phyloP scores from a whole-genome alignment of 78 protist genomes.

The Tieghemostelium lacteum region DNA sequence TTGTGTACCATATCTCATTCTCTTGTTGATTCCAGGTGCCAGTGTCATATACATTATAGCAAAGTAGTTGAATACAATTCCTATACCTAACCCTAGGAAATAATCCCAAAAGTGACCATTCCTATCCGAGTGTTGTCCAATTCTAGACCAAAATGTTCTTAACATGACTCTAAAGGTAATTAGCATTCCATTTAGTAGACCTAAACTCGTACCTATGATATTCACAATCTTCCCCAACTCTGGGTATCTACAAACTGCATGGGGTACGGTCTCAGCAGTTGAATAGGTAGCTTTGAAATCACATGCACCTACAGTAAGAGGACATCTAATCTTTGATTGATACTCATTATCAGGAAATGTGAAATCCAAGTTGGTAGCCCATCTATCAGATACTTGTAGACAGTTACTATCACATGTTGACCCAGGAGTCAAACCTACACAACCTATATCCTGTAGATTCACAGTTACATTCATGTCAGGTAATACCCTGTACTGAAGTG shows the following conservation, averaged over 20 bases:
- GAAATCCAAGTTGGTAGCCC: constrained; percentile 34
- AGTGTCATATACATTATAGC: constrained; percentile 32
- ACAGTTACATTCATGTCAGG: constrained; percentile 38
- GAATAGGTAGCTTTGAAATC: constrained; percentile 64
- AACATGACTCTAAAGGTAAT: constrained; percentile 46
- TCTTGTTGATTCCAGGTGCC: constrained; percentile 7
- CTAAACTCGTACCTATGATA: constrained; percentile 37
- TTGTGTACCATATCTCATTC: constrained; percentile 70
- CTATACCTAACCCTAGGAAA: constrained; percentile 46
- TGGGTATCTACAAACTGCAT: constrained; percentile 75
- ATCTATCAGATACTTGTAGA: constrained; percentile 30
- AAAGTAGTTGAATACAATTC: constrained; percentile 43
- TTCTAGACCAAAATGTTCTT: constrained; percentile 59
- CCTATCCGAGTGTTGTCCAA: not conserved
- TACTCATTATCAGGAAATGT: constrained; percentile 24
- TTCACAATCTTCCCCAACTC: constrained; percentile 33
- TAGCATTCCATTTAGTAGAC: constrained; percentile 27
- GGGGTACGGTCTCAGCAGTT: constrained; percentile 40
- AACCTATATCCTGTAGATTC: constrained; percentile 48
- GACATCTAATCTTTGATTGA: constrained; percentile 56
- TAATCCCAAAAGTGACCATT: constrained; percentile 23
- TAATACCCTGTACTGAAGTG: constrained; percentile 19
- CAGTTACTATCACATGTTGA: constrained; percentile 44
- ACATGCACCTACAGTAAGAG: constrained; percentile 49
- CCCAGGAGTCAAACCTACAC: constrained; percentile 58